Conservation (phyloP, 2,329 filamentous ascomycete species). For the Fusarium albidum region DNA sequence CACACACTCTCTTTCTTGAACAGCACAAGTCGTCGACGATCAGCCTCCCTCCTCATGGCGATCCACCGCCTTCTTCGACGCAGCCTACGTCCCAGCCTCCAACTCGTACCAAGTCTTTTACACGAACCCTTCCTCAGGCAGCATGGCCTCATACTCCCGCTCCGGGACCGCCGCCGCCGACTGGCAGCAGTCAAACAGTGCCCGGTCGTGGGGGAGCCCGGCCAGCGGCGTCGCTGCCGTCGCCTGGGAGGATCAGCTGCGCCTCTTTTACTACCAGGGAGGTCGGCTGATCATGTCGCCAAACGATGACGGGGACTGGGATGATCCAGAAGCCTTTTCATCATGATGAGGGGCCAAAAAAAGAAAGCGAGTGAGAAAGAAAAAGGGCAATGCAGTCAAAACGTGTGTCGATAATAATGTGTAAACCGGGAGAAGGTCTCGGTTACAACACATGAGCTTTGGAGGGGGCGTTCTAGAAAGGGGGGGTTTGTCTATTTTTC, state of each 20-base stretch:
- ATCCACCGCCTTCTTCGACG: conserved; percentile 13
- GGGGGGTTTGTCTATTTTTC: not conserved
- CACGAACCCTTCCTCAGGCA: conserved; percentile 17
- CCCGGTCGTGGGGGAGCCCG: conserved; percentile 15
- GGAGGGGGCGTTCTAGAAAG: not conserved
- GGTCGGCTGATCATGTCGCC: conserved; percentile 16
- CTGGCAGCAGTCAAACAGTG: conserved; percentile 10
- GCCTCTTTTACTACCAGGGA: conserved; percentile 28
- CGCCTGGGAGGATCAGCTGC: conserved; percentile 24
- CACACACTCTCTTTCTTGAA: not conserved
- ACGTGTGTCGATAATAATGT: no score
- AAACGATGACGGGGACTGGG: conserved; percentile 17
- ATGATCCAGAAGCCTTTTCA: not conserved
- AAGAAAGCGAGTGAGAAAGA: no score
- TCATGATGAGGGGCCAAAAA: no score
- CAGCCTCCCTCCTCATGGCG: conserved; percentile 20
- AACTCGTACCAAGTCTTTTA: conserved; percentile 28
- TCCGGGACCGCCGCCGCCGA: not conserved
- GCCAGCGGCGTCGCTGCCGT: conserved; percentile 26
- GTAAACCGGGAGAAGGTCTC: not conserved
- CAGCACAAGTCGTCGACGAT: conserved; percentile 16
- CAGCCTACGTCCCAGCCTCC: conserved; percentile 14
- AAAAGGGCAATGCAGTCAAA: not conserved
- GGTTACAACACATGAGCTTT: not conserved
- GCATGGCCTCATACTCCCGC: conserved; percentile 22